phyloP scores from a whole-genome alignment of 441 rosid species.

The Brassica hybrid region DNA sequence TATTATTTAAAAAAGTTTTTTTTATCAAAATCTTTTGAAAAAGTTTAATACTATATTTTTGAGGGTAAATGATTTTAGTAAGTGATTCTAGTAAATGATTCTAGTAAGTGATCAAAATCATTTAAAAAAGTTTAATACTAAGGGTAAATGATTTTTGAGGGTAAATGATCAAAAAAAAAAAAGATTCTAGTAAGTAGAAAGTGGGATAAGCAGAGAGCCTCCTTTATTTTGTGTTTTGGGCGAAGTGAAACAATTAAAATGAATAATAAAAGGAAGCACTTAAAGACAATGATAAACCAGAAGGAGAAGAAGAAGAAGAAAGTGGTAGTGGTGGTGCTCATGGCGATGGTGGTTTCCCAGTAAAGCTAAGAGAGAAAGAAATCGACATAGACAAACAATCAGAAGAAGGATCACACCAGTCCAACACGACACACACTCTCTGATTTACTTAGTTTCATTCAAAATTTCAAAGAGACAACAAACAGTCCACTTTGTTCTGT shows the following conservation, averaged over 20 bases:
- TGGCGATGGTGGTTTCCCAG: constrained; percentile 40
- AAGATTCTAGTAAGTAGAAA: too few relatives aligned
- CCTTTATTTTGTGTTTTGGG: constrained; percentile 30
- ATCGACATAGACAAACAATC: constrained; percentile 9
- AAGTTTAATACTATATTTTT: too few relatives aligned
- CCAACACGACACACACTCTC: constrained; percentile 11
- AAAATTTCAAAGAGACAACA: neutral
- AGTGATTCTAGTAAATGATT: too few relatives aligned
- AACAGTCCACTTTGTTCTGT: neutral
- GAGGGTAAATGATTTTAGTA: too few relatives aligned
- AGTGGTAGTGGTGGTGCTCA: constrained; percentile 35
- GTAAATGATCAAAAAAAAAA: neutral
- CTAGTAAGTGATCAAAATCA: neutral
- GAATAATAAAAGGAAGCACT: constrained; percentile 36
- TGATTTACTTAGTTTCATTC: neutral
- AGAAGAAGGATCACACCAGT: neutral
- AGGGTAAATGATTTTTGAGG: too few relatives aligned
- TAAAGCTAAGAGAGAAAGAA: constrained; percentile 24
- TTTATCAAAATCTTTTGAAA: too few relatives aligned
- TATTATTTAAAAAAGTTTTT: too few relatives aligned
- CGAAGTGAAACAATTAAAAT: constrained; percentile 28
- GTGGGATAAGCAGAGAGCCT: neutral
- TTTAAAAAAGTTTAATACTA: too few relatives aligned
- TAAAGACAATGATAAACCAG: constrained; percentile 30
- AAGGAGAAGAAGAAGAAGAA: too few relatives aligned